A percentile compares a stretch with the other conserved stretches of the same genome.
Evolutionary conservation across 2,329 filamentous ascomycete genomes (phyloP).

Genomic region (Gnomoniopsis sp.): DNA sequence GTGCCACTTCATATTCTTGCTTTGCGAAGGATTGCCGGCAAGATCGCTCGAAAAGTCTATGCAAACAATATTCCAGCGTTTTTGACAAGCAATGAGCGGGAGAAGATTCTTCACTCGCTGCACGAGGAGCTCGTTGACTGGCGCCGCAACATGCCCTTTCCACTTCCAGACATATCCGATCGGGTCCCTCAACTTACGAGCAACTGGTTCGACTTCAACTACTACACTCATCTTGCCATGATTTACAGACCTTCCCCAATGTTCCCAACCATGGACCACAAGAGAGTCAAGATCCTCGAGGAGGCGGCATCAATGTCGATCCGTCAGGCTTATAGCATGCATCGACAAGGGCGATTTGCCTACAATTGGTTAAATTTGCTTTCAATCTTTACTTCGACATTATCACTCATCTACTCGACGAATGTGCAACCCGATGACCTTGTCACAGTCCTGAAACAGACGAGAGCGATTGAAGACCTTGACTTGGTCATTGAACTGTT

Average conservation of each 20-base stretch:
- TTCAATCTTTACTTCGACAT: constrained; percentile 36
- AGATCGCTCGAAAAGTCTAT: constrained; percentile 37
- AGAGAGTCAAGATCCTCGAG: constrained; percentile 33
- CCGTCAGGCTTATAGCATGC: constrained; percentile 36
- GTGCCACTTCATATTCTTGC: constrained; percentile 40
- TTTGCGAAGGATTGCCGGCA: constrained; percentile 37
- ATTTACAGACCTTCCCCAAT: constrained; percentile 43
- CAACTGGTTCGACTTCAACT: constrained; percentile 46
- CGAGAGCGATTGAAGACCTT: constrained; percentile 28
- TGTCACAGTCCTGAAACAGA: constrained; percentile 23
- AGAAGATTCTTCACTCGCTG: constrained; percentile 30
- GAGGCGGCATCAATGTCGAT: constrained; percentile 40
- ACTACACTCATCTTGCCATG: constrained; percentile 42
- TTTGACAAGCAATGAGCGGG: constrained; percentile 24
- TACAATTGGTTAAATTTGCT: constrained; percentile 41
- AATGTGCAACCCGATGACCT: constrained; percentile 35
- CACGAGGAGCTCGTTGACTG: constrained; percentile 40
- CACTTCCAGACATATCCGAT: constrained; percentile 34
- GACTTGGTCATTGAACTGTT: constrained; percentile 30
- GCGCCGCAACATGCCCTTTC: constrained; percentile 42
- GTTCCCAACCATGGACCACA: constrained; percentile 32
- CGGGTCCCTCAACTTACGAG: constrained; percentile 40
- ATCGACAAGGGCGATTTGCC: constrained; percentile 36
- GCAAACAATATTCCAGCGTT: constrained; percentile 22
- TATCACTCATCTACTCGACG: constrained; percentile 41